Base-by-base conservation (phyloP, 441 rosid species). In the Adansonia rubrostipa region DNA sequence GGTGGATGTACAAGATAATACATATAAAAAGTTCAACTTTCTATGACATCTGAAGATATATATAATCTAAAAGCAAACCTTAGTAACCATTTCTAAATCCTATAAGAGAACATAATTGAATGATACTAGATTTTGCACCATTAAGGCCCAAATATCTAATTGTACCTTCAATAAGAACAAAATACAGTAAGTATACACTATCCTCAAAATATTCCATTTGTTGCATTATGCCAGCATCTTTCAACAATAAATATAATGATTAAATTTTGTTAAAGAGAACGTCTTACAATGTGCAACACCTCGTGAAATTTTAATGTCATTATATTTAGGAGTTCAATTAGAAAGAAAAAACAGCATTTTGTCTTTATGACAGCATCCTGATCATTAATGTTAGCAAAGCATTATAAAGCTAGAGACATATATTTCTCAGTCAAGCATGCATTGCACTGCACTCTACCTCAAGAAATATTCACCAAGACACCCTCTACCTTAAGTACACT, bases 261-360 rank as follows among this genome's bases (percentile, higher is more conserved):
- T 65, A 65, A 40, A 42, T 2, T 15, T 65, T 40, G 48, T n/a
- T 65, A n/a, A n/a, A 42, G 50, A 65, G 5, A 8, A 42, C 8
- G 50, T 65, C n/a, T 65, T 65, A 40, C 0, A 2, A 5, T 65
- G 42, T 65, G 6, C 48, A 65, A 36, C 22, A 65, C 70, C 70
- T 65, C 24, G 3, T 40, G 24, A n/a, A 65, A 5, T 60, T 60
- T 60, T 22, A 14, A 22, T 9, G 40, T 22, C 9, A 14, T n/a
- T 6, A 5, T 13, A 8, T 13, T 4, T 5, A 33, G 24, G 24
- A 65, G 20, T 42, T 65, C 51, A 6, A 42, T n/a, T 40, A 40
- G 51, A 65, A 65, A 65, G 24, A 65, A 40, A 61, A 65, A n/a
- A 40, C 71, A 65, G 36, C 66, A 14, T 64, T 64, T 64, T 36